Base-by-base conservation (phyloP, 306 rosid species). In the Purshia tridentata region DNA sequence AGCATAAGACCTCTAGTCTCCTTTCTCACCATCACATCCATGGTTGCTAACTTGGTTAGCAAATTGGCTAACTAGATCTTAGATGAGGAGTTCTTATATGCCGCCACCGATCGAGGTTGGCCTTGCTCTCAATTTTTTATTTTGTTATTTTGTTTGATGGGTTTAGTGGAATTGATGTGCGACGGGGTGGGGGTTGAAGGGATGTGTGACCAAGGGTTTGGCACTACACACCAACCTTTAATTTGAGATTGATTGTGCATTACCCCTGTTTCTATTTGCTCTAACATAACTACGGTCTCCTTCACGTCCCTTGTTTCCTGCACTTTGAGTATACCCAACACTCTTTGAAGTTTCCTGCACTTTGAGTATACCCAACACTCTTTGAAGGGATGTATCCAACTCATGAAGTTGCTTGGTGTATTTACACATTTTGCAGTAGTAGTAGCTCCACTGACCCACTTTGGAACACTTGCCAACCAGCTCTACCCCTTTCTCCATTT, bases 31-130 rank as follows among this genome's bases (percentile, higher is more conserved):
- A n/a, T n/a, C n/a, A n/a, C n/a, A n/a, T n/a, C n/a, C n/a, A n/a
- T n/a, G n/a, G n/a, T n/a, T n/a, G n/a, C n/a, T n/a, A n/a, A 86
- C 49, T 74, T 91, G 69, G 82, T 87, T 0, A 79, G 82, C 4
- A 84, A 72, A 6, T 37, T 89, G 40, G 29, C 81, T 13, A 76
- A 75, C 11, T 73, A 45, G 15, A 72, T 72, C 50, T 46, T 75
- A 23, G 69, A 73, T 4, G 89, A 86, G 51, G 96, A 87, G 56
- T 54, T 83, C 1, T 84, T 88, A 70, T 78, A 90, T 3, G 50
- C 82, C 60, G 42, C 70, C 19, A 48, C 77, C 45, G 69, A 61
- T 56, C 92, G 85, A 6, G 91, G 89, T 2, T 85, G 90, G 92
- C 94, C 92, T 29, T 84, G 84, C 51, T 68, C 84, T 4, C 61